Conservation (phyloP, 257 asterid species). For the Phtheirospermum japonicum region DNA sequence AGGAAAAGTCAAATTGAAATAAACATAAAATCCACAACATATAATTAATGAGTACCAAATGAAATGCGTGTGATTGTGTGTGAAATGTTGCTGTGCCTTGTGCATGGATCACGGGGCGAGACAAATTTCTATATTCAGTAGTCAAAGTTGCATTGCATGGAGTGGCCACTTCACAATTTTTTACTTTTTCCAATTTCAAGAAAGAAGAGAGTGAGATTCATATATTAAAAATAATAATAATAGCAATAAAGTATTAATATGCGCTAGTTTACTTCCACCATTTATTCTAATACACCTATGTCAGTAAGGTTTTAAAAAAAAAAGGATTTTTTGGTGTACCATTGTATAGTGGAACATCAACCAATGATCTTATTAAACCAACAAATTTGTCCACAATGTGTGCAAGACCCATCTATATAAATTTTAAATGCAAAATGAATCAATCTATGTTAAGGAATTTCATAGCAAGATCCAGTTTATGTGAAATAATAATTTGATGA, state of each 20-base stretch:
- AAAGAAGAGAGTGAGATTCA: neutral
- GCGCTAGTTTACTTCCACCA: no score
- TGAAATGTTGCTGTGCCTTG: slow-evolving; percentile 5
- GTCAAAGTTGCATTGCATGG: no score
- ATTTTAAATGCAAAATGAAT: slow-evolving; percentile 12
- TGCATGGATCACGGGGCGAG: slow-evolving; percentile 21
- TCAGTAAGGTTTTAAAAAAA: neutral
- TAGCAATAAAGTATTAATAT: no score
- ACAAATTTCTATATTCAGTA: slow-evolving; percentile 4
- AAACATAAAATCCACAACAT: neutral
- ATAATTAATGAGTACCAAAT: neutral
- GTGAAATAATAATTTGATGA: slow-evolving; percentile 10
- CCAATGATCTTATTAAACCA: slow-evolving; percentile 20
- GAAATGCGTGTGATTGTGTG: neutral
- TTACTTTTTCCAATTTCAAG: neutral
- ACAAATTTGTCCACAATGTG: slow-evolving; percentile 25
- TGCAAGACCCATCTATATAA: slow-evolving; percentile 4
- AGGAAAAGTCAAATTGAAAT: neutral
- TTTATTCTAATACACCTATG: no score
- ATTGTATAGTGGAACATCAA: neutral
- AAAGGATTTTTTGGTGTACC: no score
- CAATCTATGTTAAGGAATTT: slow-evolving; percentile 11
- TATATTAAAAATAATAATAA: no score
- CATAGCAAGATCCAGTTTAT: slow-evolving; percentile 34
- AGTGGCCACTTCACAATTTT: no score